These are phyloP conservation scores for Dipteronia sinensis DNA, from an alignment of 345 rosid species.

Conservation along the genomic window DNA sequence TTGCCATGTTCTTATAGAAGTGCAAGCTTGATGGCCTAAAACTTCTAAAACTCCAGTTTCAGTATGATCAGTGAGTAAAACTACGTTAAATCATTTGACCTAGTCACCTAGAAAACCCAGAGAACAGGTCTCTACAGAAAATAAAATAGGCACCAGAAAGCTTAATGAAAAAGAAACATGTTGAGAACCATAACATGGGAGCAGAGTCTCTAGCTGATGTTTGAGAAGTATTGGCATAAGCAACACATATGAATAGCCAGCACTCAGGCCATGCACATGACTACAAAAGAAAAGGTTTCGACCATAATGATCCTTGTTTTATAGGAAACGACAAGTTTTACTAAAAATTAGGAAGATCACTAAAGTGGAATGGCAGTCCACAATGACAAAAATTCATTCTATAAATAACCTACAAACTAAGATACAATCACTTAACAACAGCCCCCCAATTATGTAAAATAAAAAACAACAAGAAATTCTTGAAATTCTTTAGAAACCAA, in stretches of 20 bases:
- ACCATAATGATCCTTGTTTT: no score
- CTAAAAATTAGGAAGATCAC: no score
- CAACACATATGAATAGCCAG: background rate
- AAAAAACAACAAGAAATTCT: no score
- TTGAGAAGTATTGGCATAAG: background rate
- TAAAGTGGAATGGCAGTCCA: no score
- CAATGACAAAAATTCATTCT: no score
- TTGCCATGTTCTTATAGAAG: slow-evolving; percentile 11
- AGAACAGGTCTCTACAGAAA: background rate
- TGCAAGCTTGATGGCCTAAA: slow-evolving; percentile 10
- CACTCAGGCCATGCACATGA: no score
- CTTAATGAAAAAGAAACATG: background rate
- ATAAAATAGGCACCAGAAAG: background rate
- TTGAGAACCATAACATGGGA: background rate
- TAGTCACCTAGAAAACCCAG: background rate
- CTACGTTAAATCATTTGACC: slow-evolving; percentile 1
- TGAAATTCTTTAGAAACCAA: no score
- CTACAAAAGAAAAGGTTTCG: no score
- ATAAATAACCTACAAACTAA: no score
- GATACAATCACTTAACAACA: no score
- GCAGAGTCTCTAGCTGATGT: background rate
- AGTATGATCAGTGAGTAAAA: slow-evolving; percentile 7
- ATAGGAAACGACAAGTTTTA: no score
- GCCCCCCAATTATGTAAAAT: no score
- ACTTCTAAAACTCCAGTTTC: slow-evolving; percentile 1